These are phyloP conservation scores for Barnettozyma populi DNA, from an alignment of 805 yeast genomes.

Conservation along the genomic window DNA sequence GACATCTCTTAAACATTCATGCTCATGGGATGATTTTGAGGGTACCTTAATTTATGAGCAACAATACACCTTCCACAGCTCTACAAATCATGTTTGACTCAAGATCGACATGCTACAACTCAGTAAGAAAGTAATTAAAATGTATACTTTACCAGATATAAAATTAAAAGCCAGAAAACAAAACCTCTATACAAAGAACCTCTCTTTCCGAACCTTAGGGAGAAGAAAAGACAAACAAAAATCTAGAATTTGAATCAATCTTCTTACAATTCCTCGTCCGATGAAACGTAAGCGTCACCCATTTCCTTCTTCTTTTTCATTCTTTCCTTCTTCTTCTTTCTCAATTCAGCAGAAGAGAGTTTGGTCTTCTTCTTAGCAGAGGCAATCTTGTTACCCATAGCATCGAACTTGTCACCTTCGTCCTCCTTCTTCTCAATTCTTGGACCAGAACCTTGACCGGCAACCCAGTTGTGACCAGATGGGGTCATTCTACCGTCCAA, in stretches of 20 bases:
- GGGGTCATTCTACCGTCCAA: conserved; percentile 98
- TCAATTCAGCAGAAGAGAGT: conserved; percentile 97
- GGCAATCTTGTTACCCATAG: conserved; percentile 99
- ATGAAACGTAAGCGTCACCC: conserved; percentile 99
- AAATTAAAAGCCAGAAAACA: conserved; percentile 3
- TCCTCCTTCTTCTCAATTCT: conserved; percentile 94
- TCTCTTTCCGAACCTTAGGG: conserved; percentile 1
- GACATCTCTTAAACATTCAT: no score
- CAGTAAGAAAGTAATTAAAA: not conserved
- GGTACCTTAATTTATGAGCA: no score
- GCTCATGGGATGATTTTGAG: no score
- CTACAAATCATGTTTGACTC: no score
- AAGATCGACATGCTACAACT: no score
- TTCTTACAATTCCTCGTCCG: conserved; percentile 79
- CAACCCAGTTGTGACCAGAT: conserved; percentile 99
- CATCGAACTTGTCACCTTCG: conserved; percentile 98
- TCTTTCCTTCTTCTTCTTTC: conserved; percentile 99
- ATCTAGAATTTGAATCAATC: not conserved
- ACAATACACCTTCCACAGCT: no score
- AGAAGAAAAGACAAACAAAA: conserved; percentile 3
- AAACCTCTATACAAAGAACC: conserved; percentile 3
- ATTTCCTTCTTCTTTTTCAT: conserved; percentile 99
- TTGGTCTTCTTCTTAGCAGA: conserved; percentile 94
- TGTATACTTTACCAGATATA: conserved; percentile 2
- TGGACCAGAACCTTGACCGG: conserved; percentile 99